Conservation (phyloP, 371 early-diverging fungal genomes). For the Mucor indicus region DNA sequence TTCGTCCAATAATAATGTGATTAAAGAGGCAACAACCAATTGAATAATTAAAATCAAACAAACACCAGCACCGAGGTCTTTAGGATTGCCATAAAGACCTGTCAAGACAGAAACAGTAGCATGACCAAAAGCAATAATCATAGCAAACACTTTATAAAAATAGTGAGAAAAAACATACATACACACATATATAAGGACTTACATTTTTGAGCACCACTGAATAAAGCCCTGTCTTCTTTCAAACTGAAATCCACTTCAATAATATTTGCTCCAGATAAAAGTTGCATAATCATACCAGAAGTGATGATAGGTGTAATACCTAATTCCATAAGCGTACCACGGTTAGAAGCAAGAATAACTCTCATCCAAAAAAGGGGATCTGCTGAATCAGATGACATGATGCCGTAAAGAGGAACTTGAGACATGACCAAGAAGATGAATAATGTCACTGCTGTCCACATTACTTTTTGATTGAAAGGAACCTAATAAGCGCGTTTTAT, state of each 20-base stretch:
- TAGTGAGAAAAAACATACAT: too few species aligned
- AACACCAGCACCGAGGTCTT: slow-evolving; percentile 94
- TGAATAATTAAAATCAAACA: slow-evolving; percentile 96
- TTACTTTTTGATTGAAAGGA: slow-evolving; percentile 97
- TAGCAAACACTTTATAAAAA: slow-evolving; percentile 92
- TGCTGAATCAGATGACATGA: slow-evolving; percentile 98
- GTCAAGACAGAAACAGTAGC: slow-evolving; percentile 98
- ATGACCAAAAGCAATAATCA: slow-evolving; percentile 97
- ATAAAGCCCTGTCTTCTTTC: slow-evolving; percentile 98
- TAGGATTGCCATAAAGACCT: slow-evolving; percentile 98
- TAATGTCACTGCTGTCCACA: slow-evolving; percentile 99
- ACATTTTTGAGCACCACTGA: slow-evolving; percentile 98
- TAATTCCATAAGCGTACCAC: slow-evolving; percentile 99
- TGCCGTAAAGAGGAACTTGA: slow-evolving; percentile 99
- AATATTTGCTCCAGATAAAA: slow-evolving; percentile 96
- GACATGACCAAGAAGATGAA: slow-evolving; percentile 99
- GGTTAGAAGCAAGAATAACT: slow-evolving; percentile 99
- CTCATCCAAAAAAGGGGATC: slow-evolving; percentile 99
- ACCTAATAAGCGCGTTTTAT: slow-evolving; percentile 52
- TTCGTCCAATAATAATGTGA: slow-evolving; percentile 99
- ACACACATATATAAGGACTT: slow-evolving; percentile 31
- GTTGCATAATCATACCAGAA: slow-evolving; percentile 99
- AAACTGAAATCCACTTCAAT: slow-evolving; percentile 98
- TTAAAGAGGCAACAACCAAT: slow-evolving; percentile 96
- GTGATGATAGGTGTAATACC: slow-evolving; percentile 99